These are phyloP conservation scores for Gautieria morchelliformis DNA, from an alignment of 768 basidiomycete genomes.

Conservation along the genomic window DNA sequence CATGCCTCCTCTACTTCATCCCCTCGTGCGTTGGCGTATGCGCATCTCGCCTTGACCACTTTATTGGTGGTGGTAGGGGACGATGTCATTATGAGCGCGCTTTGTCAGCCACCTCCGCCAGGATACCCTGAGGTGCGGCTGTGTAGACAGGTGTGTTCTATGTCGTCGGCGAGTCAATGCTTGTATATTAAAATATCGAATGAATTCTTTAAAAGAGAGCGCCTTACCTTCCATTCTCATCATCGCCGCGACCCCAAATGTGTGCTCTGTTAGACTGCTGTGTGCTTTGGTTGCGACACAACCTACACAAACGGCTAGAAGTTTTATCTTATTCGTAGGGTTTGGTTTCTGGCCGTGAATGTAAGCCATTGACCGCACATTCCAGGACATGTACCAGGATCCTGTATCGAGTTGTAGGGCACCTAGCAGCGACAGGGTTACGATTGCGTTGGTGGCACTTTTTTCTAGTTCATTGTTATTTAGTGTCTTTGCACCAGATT, in stretches of 20 bases:
- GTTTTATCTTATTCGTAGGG: slow-evolving; percentile 47
- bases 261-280: slow-evolving; percentile 61
- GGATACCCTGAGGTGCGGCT: slow-evolving; percentile 32
- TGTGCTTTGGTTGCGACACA: slow-evolving; percentile 61
- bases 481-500: slow-evolving; percentile 32
- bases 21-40: slow-evolving; percentile 51
- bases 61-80: slow-evolving; percentile 45
- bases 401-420: slow-evolving; percentile 48
- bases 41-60: slow-evolving; percentile 44
- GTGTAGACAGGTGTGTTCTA: slow-evolving; percentile 48
- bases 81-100: slow-evolving; percentile 33
- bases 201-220: slow-evolving; percentile 28
- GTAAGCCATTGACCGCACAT: background rate
- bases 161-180: background rate
- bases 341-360: slow-evolving; percentile 1
- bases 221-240: slow-evolving; percentile 38
- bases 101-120: slow-evolving; percentile 31
- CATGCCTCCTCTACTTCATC: slow-evolving; percentile 57
- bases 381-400: slow-evolving; percentile 45
- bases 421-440: slow-evolving; percentile 39
- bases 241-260: slow-evolving; percentile 34
- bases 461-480: background rate
- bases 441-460: slow-evolving; percentile 42
- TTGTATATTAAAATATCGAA: background rate
- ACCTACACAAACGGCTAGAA: slow-evolving; percentile 54